Evolutionary conservation across 352 stramenopile genomes (phyloP).

Genomic region (Phytophthora palmivora): DNA sequence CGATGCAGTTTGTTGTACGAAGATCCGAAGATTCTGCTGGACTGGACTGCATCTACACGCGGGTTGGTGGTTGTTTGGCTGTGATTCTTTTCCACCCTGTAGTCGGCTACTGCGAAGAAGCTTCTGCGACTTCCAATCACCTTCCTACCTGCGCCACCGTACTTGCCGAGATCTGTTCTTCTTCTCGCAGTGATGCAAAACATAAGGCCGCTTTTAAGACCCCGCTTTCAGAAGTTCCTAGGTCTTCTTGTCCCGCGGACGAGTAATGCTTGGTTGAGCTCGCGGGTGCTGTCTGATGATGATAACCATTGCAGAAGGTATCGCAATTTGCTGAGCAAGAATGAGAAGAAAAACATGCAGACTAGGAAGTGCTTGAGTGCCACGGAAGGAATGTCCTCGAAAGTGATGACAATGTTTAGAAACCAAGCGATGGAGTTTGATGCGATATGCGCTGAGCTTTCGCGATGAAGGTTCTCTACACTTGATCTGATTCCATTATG

Average conservation of each 20-base stretch:
- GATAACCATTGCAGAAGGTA: conserved; percentile 60
- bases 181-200: conserved; percentile 48
- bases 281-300: conserved; percentile 38
- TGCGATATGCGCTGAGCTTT: conserved; percentile 11
- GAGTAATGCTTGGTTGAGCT: conserved; percentile 37
- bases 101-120: conserved; percentile 3
- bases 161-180: conserved; percentile 15
- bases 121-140: conserved; percentile 8
- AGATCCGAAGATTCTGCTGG: conserved; percentile 6
- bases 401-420: conserved; percentile 41
- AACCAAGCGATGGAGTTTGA: conserved; percentile 21
- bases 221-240: conserved; percentile 24
- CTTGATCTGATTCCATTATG: conserved; percentile 55
- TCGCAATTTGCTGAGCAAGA: conserved; percentile 51
- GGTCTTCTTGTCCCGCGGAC: conserved; percentile 13
- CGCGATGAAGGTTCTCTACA: conserved; percentile 49
- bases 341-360: conserved; percentile 22
- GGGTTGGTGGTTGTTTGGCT: conserved; percentile 19
- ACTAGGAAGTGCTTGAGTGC: not conserved
- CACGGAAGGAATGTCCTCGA: conserved; percentile 20
- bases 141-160: not conserved
- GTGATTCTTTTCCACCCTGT: conserved; percentile 22
- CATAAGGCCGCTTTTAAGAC: conserved; percentile 53
- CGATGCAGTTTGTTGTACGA: conserved; percentile 17
- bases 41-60: not conserved